Evolutionary conservation across 2,329 filamentous ascomycete species (phyloP).

Genomic region (Aspergillus ochraceus): DNA sequence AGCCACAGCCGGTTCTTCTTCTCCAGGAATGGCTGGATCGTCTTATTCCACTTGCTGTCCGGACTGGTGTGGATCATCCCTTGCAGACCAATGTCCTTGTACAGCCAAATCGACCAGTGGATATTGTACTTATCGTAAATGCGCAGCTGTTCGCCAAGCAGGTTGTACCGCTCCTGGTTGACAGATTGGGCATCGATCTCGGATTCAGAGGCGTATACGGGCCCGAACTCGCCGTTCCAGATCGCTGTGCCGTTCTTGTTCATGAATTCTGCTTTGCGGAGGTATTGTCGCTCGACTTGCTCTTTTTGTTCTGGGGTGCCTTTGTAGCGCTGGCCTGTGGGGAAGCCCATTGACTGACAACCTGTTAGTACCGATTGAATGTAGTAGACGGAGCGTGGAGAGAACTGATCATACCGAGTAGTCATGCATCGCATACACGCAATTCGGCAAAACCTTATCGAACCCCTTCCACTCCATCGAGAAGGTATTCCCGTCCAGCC

Average conservation of each 20-base stretch:
- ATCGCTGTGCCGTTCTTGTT: slow-evolving; percentile 42
- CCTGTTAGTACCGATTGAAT: background rate
- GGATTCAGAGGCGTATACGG: slow-evolving; percentile 39
- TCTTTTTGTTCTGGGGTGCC: slow-evolving; percentile 44
- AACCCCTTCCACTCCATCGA: slow-evolving; percentile 49
- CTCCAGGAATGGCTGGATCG: slow-evolving; percentile 53
- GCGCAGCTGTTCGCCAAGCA: slow-evolving; percentile 50
- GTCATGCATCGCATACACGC: slow-evolving; percentile 49
- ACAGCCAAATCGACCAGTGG: slow-evolving; percentile 62
- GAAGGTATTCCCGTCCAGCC: slow-evolving; percentile 48
- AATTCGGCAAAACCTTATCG: slow-evolving; percentile 44
- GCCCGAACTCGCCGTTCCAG: slow-evolving; percentile 57
- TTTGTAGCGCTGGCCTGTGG: slow-evolving; percentile 41
- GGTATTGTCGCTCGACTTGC: slow-evolving; percentile 43
- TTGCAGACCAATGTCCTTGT: slow-evolving; percentile 59
- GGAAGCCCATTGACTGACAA: slow-evolving; percentile 41
- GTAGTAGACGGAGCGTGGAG: too few species aligned
- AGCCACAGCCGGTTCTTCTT: slow-evolving; percentile 57
- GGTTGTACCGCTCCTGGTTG: slow-evolving; percentile 47
- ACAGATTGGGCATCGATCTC: slow-evolving; percentile 37
- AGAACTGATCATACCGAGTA: slow-evolving; percentile 32
- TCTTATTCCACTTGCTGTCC: slow-evolving; percentile 51
- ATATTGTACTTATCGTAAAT: slow-evolving; percentile 56
- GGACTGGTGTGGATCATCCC: slow-evolving; percentile 55
- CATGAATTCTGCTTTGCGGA: slow-evolving; percentile 53